Percentiles rank a stretch among this genome's conserved stretches.
These are phyloP conservation scores for Alternaria atra DNA, from an alignment of 2,329 filamentous ascomycete species.

Conservation along the genomic window DNA sequence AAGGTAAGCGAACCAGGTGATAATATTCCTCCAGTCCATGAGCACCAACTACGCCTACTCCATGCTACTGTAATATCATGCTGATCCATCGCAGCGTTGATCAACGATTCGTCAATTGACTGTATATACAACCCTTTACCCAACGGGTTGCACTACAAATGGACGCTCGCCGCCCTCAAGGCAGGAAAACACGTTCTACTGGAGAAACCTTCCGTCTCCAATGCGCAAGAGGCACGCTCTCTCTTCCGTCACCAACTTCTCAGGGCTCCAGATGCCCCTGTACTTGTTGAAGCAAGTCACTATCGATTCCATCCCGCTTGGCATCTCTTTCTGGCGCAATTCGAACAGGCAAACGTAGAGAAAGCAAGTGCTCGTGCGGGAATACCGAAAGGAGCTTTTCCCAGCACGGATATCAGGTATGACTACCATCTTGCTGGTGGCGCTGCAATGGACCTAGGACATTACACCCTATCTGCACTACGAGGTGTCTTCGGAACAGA, in stretches of 20 bases:
- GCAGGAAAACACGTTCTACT: slow-evolving; percentile 58
- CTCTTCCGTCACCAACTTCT: slow-evolving; percentile 48
- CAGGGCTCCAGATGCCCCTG: slow-evolving; percentile 49
- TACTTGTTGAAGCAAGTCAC: slow-evolving; percentile 57
- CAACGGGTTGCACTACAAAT: slow-evolving; percentile 56
- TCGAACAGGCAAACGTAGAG: slow-evolving; percentile 47
- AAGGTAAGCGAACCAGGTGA: slow-evolving; percentile 49
- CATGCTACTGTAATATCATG: neutral
- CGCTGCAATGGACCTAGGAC: slow-evolving; percentile 51
- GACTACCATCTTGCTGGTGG: slow-evolving; percentile 52
- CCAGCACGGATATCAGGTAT: slow-evolving; percentile 51
- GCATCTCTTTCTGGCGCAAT: slow-evolving; percentile 47
- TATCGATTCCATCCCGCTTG: slow-evolving; percentile 57
- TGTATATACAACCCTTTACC: slow-evolving; percentile 58
- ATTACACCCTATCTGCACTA: slow-evolving; percentile 48
- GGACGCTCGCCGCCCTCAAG: slow-evolving; percentile 53
- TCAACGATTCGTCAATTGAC: slow-evolving; percentile 50
- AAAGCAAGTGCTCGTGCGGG: slow-evolving; percentile 41
- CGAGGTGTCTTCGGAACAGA: slow-evolving; percentile 37
- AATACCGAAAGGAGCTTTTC: slow-evolving; percentile 36
- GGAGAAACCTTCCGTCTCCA: slow-evolving; percentile 58
- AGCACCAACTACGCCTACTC: neutral
- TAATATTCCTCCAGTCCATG: neutral
- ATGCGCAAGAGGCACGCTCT: slow-evolving; percentile 53
- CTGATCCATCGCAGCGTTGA: slow-evolving; percentile 40